Percentiles rank a stretch among this genome's conserved stretches.
Evolutionary conservation across 1,139 yeast species (phyloP).

Genomic region (Diutina catenulata): DNA sequence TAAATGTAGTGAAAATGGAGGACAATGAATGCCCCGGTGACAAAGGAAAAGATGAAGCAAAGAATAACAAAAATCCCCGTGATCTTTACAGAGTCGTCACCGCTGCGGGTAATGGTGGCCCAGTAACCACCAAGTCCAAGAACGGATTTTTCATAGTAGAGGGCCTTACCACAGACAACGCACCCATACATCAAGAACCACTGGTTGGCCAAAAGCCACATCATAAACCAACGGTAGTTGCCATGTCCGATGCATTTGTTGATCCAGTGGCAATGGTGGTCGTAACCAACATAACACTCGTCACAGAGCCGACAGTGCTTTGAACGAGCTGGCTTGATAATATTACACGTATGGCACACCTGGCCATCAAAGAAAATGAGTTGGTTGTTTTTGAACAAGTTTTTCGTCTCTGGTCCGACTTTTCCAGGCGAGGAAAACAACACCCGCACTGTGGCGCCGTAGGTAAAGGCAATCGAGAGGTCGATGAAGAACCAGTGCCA

Average conservation of each 20-base stretch:
- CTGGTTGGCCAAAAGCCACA: slow-evolving; percentile 46
- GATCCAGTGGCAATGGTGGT: slow-evolving; percentile 94
- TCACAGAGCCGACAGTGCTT: slow-evolving; percentile 78
- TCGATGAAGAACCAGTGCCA: slow-evolving; percentile 14
- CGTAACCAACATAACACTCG: slow-evolving; percentile 55
- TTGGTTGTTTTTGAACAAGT: slow-evolving; percentile 33
- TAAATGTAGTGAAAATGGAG: slow-evolving; percentile 55
- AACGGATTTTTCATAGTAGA: too few relatives aligned
- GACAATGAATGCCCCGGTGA: slow-evolving; percentile 43
- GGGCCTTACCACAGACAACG: slow-evolving; percentile 21
- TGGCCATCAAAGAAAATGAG: slow-evolving; percentile 39
- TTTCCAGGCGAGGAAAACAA: slow-evolving; percentile 48
- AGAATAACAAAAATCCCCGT: slow-evolving; percentile 43
- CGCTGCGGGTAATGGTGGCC: slow-evolving; percentile 18
- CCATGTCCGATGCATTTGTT: slow-evolving; percentile 80
- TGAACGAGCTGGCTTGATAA: slow-evolving; percentile 74
- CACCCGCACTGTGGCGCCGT: slow-evolving; percentile 24
- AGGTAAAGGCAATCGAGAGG: slow-evolving; percentile 24
- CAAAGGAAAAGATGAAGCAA: slow-evolving; percentile 39
- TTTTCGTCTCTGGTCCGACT: slow-evolving; percentile 11
- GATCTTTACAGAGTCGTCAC: slow-evolving; percentile 25
- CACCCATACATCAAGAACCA: slow-evolving; percentile 54
- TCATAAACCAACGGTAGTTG: slow-evolving; percentile 62
- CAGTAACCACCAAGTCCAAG: too few relatives aligned
- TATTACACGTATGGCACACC: slow-evolving; percentile 45